These are phyloP conservation scores for Setaria viridis DNA, from an alignment of 202 grass and related monocot species.

Conservation along the genomic window DNA sequence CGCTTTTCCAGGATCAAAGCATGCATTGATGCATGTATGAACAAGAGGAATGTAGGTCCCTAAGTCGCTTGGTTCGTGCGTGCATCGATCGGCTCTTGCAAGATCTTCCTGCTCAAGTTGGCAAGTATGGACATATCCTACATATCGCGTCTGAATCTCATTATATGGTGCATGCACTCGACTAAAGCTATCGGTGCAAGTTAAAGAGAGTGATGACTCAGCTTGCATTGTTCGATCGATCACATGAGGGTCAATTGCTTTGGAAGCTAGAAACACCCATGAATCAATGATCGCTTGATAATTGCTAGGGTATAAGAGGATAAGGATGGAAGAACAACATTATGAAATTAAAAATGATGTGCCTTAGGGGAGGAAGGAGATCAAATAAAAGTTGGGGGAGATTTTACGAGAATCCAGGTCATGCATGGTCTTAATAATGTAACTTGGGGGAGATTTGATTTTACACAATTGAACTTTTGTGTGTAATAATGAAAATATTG, in stretches of 20 bases:
- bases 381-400: background rate
- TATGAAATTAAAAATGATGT: background rate
- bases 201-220: conserved; percentile 6
- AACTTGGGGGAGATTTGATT: background rate
- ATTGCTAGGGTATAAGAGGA: background rate
- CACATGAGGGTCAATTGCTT: background rate
- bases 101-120: conserved; percentile 17
- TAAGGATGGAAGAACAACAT: background rate
- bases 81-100: background rate
- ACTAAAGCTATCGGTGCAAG: background rate
- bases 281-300: background rate
- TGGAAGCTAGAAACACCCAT: conserved; percentile 16
- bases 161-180: background rate
- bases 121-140: background rate
- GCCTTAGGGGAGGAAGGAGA: background rate
- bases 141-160: background rate
- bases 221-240: background rate
- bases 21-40: conserved; percentile 2
- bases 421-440: background rate
- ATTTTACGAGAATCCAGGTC: background rate
- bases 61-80: background rate
- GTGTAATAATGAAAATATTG: background rate
- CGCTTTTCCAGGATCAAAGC: conserved; percentile 16
- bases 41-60: conserved; percentile 49
- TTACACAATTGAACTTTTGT: background rate